Evolutionary conservation across 108 stramenopile species (phyloP).

Genomic region (Parmales sp.): DNA sequence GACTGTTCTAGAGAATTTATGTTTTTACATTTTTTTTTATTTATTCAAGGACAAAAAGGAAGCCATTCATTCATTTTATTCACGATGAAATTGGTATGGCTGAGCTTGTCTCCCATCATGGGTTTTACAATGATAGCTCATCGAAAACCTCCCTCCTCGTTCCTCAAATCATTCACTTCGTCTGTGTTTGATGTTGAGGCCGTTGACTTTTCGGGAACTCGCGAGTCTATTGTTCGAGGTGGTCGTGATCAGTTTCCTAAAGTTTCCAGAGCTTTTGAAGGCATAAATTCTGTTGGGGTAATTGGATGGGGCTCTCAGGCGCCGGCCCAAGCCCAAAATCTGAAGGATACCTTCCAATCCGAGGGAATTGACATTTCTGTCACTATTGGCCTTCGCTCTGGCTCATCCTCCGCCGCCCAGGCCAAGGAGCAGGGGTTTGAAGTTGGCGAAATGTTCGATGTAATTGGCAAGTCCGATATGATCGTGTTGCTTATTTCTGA

Average conservation of each 20-base stretch:
- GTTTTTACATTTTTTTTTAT: no score
- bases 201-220: slow-evolving; percentile 78
- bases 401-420: slow-evolving; percentile 77
- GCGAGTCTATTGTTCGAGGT: slow-evolving; percentile 88
- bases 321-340: slow-evolving; percentile 94
- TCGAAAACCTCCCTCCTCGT: no score
- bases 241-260: slow-evolving; percentile 91
- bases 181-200: slow-evolving; percentile 73
- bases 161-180: no score
- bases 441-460: slow-evolving; percentile 92
- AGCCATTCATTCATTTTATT: no score
- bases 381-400: slow-evolving; percentile 84
- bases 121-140: no score
- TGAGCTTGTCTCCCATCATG: no score
- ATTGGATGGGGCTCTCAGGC: slow-evolving; percentile 98
- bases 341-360: slow-evolving; percentile 74
- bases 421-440: slow-evolving; percentile 79
- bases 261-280: slow-evolving; percentile 86
- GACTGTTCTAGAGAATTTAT: no score
- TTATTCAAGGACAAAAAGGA: no score
- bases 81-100: no score
- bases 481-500: slow-evolving; percentile 93
- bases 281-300: slow-evolving; percentile 87
- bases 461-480: slow-evolving; percentile 82
- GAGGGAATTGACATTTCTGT: slow-evolving; percentile 75